Base-by-base conservation (phyloP, 1,284 basidiomycete genomes). In the Ustilago shanxiensis region DNA sequence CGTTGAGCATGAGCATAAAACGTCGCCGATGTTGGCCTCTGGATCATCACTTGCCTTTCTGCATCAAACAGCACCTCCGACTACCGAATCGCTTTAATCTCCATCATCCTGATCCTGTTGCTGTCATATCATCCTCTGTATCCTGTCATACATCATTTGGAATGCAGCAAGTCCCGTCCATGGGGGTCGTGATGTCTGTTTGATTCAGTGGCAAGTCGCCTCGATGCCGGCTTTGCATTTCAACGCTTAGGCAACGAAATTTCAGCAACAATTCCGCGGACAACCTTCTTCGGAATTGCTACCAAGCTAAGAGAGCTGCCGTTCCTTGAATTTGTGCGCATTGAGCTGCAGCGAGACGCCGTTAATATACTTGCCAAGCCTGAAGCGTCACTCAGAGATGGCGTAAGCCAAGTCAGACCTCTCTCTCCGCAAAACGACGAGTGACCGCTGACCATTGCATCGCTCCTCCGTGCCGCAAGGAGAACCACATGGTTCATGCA, bases 261-360 rank as follows among this genome's bases (percentile, higher is more conserved):
- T 18, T n/a, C n/a, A n/a, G 20, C 1, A 7, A 49, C 47, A 29
- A 60, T 60, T 60, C 58, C 58, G 58, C 58, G 49, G 47, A 60
- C 13, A 20, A n/a, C 24, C 18, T 20, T 8, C 31, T 13, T 44
- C 54, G 54, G 54, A 56, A 56, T 29, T 56, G 37, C 10, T 44
- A 24, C 18, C 16, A 8, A 49, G 47, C 47, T n/a, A 10, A 41
- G 13, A n/a, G 18, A n/a, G 41, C 41, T 16, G 13, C 20, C 3
- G 41, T 44, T 44, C 20, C n/a, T 44, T 6, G 8, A 44, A 9
- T 44, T 44, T 44, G 41, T n/a, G 6, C 41, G 10, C 11, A 6
- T 44, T 44, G 41, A 11, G 31, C 11, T 37, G 35, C 41, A 20
- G 41, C 41, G 41, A 44, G 20, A 44, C 41, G 41, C 31, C 6